Conservation (phyloP, 805 yeast species). For the Saccharomycopsis oosterbeekiorum region DNA sequence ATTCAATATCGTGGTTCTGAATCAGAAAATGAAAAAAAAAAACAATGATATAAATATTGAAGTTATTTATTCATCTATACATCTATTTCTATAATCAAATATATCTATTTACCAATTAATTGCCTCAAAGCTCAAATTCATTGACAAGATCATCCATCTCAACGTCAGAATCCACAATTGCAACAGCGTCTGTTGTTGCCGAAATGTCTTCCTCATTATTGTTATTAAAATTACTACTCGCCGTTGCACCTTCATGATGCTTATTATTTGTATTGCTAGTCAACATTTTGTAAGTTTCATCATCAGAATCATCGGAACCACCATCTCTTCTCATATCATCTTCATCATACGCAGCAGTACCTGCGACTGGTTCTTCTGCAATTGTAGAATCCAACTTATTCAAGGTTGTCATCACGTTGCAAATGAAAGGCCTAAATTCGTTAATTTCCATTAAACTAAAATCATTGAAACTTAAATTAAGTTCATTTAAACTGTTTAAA, state of each 20-base stretch:
- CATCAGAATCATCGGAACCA: background rate
- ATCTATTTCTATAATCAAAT: background rate
- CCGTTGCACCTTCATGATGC: background rate
- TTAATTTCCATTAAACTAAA: conserved; percentile 78
- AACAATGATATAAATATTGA: background rate
- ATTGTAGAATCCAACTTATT: conserved; percentile 39
- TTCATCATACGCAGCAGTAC: background rate
- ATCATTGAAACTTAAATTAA: conserved; percentile 75
- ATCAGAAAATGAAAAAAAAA: too few species aligned
- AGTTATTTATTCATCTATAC: background rate
- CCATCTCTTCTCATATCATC: background rate
- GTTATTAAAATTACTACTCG: background rate
- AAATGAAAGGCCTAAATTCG: conserved; percentile 75
- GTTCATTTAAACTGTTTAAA: conserved; percentile 64
- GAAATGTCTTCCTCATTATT: too few species aligned
- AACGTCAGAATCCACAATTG: conserved; percentile 3
- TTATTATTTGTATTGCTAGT: too few species aligned
- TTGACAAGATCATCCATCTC: conserved; percentile 11
- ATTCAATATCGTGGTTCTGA: too few species aligned
- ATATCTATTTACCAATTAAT: background rate
- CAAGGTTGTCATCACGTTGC: conserved; percentile 71
- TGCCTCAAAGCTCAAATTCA: conserved; percentile 13
- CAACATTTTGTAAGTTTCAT: background rate
- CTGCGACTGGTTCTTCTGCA: background rate
- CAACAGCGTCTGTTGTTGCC: background rate